phyloP scores from a whole-genome alignment of 441 rosid species.

The Codiaeum variegatum region DNA sequence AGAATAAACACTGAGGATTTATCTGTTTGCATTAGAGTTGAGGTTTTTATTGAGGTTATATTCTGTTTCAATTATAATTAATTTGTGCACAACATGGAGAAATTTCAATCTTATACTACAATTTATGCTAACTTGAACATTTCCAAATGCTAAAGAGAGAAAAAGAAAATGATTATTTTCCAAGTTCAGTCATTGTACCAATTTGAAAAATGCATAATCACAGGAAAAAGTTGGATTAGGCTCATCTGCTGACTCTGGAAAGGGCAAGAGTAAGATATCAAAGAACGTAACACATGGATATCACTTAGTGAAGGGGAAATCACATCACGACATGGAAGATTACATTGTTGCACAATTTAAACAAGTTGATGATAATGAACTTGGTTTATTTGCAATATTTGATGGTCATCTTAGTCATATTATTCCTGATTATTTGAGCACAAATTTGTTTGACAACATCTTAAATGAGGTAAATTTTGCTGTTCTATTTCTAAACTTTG shows the following conservation, averaged over 20 bases:
- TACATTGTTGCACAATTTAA: conserved; percentile 68
- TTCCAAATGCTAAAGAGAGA: neutral
- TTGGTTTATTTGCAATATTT: conserved; percentile 87
- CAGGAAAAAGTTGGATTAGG: conserved; percentile 75
- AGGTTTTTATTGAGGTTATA: too few species aligned
- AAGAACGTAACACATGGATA: conserved; percentile 73
- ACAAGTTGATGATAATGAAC: conserved; percentile 69
- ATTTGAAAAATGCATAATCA: neutral
- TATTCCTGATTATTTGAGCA: conserved; percentile 65
- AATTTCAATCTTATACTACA: neutral
- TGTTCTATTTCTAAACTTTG: neutral
- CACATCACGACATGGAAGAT: conserved; percentile 79
- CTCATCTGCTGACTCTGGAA: conserved; percentile 68
- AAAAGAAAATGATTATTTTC: neutral
- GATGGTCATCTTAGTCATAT: conserved; percentile 86
- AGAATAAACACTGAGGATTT: neutral
- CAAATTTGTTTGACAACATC: conserved; percentile 75
- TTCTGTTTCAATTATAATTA: neutral
- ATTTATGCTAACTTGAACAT: neutral
- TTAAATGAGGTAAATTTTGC: conserved; percentile 56
- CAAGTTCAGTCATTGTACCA: neutral
- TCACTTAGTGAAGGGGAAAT: conserved; percentile 74
- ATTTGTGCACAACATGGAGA: neutral
- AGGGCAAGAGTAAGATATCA: conserved; percentile 82
- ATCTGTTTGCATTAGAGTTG: neutral